A percentile compares a stretch with the other conserved stretches of the same genome.
Evolutionary conservation across 306 rosid species (phyloP).

Genomic region (Acacia acuminata): DNA sequence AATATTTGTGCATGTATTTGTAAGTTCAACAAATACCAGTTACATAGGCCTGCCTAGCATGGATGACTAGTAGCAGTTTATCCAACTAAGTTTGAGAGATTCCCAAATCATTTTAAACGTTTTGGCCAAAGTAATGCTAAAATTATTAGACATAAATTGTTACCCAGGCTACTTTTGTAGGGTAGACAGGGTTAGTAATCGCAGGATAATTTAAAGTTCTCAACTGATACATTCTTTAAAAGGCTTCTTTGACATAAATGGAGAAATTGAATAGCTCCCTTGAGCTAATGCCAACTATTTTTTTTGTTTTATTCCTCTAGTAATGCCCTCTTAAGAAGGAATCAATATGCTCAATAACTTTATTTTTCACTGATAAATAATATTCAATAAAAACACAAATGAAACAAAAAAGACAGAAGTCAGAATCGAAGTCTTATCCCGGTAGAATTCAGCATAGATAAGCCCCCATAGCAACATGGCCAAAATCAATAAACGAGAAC

Average conservation of each 20-base stretch:
- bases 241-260: neutral
- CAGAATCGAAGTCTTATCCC: conserved; percentile 8
- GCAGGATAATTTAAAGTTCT: neutral
- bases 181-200: conserved; percentile 22
- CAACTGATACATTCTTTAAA: neutral
- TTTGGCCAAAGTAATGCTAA: neutral
- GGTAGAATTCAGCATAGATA: neutral
- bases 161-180: neutral
- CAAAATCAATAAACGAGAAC: neutral
- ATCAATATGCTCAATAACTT: conserved; percentile 2
- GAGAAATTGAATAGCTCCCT: neutral
- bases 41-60: neutral
- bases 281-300: neutral
- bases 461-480: neutral
- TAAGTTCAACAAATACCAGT: neutral
- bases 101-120: neutral
- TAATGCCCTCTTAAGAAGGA: neutral
- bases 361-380: conserved; percentile 2
- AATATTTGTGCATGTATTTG: conserved; percentile 1
- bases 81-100: neutral
- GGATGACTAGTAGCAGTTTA: neutral
- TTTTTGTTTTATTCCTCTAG: neutral
- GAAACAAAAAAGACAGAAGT: neutral
- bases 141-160: conserved; percentile 3
- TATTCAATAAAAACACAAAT: neutral